Percentiles rank a stretch among this genome's conserved stretches.
Evolutionary conservation across 192 early-diverging fungal species (phyloP).

Genomic region (Rhizophlyctis rosea): DNA sequence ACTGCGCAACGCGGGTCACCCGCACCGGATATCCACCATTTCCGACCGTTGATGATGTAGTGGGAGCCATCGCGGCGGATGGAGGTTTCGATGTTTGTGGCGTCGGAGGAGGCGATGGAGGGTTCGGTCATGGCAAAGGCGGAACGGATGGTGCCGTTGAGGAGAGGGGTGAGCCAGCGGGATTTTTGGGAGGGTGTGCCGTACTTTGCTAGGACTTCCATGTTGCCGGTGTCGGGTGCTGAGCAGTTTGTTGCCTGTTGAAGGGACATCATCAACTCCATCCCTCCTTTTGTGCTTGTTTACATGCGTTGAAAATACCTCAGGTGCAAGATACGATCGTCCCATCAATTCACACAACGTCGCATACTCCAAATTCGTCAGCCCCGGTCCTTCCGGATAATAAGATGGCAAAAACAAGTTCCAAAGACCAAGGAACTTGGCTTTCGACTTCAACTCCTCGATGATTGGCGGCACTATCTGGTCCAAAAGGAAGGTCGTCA

Average conservation of each 20-base stretch:
- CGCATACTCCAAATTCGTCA: slow-evolving; percentile 94
- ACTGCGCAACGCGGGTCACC: slow-evolving; percentile 91
- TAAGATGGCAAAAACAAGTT: slow-evolving; percentile 86
- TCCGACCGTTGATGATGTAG: slow-evolving; percentile 60
- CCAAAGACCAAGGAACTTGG: slow-evolving; percentile 87
- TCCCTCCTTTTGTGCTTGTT: slow-evolving; percentile 1
- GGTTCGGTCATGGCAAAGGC: slow-evolving; percentile 99
- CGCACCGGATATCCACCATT: slow-evolving; percentile 99
- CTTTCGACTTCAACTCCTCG: slow-evolving; percentile 86
- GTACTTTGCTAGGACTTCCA: slow-evolving; percentile 98
- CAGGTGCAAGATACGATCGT: slow-evolving; percentile 78
- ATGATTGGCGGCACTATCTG: slow-evolving; percentile 78
- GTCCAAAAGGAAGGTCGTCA: slow-evolving; percentile 4
- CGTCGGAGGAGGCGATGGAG: slow-evolving; percentile 92
- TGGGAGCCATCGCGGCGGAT: slow-evolving; percentile 52
- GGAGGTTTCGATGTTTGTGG: slow-evolving; percentile 89
- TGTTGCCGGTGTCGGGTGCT: slow-evolving; percentile 98
- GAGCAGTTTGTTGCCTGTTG: slow-evolving; percentile 82
- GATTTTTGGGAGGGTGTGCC: slow-evolving; percentile 81
- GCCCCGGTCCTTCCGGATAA: slow-evolving; percentile 79
- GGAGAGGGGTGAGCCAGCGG: slow-evolving; percentile 65
- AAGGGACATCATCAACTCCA: not conserved
- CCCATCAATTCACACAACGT: slow-evolving; percentile 89
- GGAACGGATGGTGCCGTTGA: slow-evolving; percentile 90
- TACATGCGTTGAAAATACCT: too few species aligned